A percentile compares a stretch with the other conserved stretches of the same genome.
phyloP scores from a whole-genome alignment of 2,329 filamentous ascomycete species.

The Neoarthrinium moseri region DNA sequence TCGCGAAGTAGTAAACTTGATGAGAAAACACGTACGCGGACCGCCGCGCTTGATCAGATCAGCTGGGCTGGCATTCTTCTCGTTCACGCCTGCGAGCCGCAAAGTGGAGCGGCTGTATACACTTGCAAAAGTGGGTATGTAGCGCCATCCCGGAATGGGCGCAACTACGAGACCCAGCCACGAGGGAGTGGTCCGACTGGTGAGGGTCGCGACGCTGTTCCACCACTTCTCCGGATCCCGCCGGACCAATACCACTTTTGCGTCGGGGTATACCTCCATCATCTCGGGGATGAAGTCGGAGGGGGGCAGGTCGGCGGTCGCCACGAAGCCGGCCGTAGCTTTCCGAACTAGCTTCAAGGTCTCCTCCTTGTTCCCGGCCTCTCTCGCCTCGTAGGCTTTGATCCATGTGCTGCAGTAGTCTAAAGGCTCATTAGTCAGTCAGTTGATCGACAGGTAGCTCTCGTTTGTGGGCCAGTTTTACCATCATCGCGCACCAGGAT shows the following conservation, averaged over 20 bases:
- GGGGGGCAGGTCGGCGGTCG: constrained; percentile 36
- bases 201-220: constrained; percentile 15
- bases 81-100: constrained; percentile 13
- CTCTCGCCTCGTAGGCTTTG: background rate
- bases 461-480: background rate
- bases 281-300: constrained; percentile 35
- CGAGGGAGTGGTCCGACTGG: background rate
- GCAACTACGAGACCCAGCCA: background rate
- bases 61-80: constrained; percentile 11
- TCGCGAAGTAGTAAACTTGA: background rate
- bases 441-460: no score
- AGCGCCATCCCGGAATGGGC: constrained; percentile 5
- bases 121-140: background rate
- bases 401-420: constrained; percentile 6
- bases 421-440: background rate
- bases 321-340: constrained; percentile 33
- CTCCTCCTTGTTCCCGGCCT: background rate
- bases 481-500: constrained; percentile 6
- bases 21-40: constrained; percentile 9
- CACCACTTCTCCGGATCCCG: constrained; percentile 26
- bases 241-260: constrained; percentile 36
- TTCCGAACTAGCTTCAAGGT: constrained; percentile 18
- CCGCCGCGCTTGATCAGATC: constrained; percentile 15
- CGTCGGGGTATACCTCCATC: constrained; percentile 28
- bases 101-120: constrained; percentile 7